Evolutionary conservation across 306 rosid genomes (phyloP).

Genomic region (Cucumis hystrix): DNA sequence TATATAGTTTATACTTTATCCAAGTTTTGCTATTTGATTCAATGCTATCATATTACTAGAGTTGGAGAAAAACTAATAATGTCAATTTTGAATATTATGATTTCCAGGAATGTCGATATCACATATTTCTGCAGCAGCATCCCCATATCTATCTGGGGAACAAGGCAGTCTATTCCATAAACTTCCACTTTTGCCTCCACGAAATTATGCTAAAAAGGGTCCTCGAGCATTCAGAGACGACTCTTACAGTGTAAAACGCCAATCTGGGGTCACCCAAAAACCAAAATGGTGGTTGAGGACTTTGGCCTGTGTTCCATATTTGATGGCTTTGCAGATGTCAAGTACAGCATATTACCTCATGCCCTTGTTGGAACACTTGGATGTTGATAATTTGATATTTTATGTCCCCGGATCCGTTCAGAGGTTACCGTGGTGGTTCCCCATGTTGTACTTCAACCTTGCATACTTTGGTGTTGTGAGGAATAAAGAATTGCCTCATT

Average conservation of each 20-base stretch:
- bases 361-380: slow-evolving; percentile 40
- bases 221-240: slow-evolving; percentile 37
- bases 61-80: not conserved
- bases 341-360: slow-evolving; percentile 48
- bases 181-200: slow-evolving; percentile 12
- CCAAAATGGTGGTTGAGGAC: slow-evolving; percentile 97
- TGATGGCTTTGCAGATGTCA: slow-evolving; percentile 55
- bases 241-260: slow-evolving; percentile 33
- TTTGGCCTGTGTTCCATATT: slow-evolving; percentile 63
- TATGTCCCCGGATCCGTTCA: slow-evolving; percentile 65
- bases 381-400: slow-evolving; percentile 32
- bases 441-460: slow-evolving; percentile 38
- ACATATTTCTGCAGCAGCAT: slow-evolving; percentile 18
- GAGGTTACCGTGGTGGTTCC: slow-evolving; percentile 63
- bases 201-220: slow-evolving; percentile 12
- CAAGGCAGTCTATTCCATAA: slow-evolving; percentile 12
- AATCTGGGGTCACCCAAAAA: slow-evolving; percentile 38
- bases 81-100: not conserved
- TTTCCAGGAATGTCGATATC: slow-evolving; percentile 29
- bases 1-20: not conserved
- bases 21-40: not conserved
- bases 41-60: not conserved
- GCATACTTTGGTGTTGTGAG: slow-evolving; percentile 52
- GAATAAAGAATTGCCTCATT: slow-evolving; percentile 46
- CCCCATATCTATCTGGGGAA: slow-evolving; percentile 16